These are phyloP conservation scores for Dionaea muscipula DNA, from an alignment of 179 eudicot species.

Conservation along the genomic window DNA sequence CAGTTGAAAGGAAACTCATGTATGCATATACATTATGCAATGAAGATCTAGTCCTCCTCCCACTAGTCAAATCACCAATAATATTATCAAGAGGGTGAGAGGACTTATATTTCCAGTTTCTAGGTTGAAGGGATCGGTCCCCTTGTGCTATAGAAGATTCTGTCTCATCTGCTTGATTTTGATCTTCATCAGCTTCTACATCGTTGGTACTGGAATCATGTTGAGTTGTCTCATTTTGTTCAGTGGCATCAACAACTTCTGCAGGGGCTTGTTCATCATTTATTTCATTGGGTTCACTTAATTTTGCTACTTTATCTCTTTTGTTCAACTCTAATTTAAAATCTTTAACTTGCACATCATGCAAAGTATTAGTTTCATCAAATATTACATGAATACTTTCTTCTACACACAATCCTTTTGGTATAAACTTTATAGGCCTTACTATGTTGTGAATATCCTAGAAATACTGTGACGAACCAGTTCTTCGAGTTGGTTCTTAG, in stretches of 20 bases:
- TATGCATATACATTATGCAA: neutral
- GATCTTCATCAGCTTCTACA: neutral
- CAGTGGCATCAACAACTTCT: neutral
- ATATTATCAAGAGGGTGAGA: neutral
- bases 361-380: neutral
- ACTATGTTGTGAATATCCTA: no score
- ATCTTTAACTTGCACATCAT: neutral
- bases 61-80: neutral
- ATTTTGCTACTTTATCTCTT: no score
- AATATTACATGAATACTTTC: neutral
- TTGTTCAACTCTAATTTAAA: neutral
- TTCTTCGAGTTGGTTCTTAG: no score
- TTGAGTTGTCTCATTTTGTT: neutral
- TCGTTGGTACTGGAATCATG: no score
- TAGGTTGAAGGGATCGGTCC: no score
- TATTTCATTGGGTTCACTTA: no score
- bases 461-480: no score
- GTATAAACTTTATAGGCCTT: neutral
- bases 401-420: neutral
- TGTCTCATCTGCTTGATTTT: no score
- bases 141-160: no score
- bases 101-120: no score
- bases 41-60: neutral
- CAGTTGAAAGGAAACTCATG: neutral
- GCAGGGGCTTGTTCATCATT: no score